These are phyloP conservation scores for Sclerotinia subarctica DNA, from an alignment of 2,329 filamentous ascomycete species.

Conservation along the genomic window DNA sequence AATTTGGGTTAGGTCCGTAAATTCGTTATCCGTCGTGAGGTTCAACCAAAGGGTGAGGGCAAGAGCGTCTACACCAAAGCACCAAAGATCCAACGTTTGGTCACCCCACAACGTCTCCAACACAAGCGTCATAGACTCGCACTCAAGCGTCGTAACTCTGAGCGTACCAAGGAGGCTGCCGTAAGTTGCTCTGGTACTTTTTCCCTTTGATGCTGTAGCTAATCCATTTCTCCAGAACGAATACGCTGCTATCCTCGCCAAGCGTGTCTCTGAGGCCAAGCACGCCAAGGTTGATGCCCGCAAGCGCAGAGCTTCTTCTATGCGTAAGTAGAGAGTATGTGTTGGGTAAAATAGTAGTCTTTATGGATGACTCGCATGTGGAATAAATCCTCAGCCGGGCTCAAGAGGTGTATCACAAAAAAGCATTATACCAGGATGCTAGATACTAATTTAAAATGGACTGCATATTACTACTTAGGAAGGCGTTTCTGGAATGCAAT, in stretches of 20 bases:
- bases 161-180: conserved; percentile 98
- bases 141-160: conserved; percentile 95
- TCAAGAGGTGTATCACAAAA: conserved; percentile 16
- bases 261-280: conserved; percentile 97
- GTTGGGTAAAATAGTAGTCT: conserved; percentile 15
- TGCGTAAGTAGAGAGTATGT: conserved; percentile 67
- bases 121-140: conserved; percentile 98
- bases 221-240: conserved; percentile 64
- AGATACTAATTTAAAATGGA: conserved; percentile 18
- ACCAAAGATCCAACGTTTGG: conserved; percentile 98
- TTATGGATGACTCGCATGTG: conserved; percentile 16
- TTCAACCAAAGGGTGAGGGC: conserved; percentile 95
- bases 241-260: conserved; percentile 93
- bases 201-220: neutral
- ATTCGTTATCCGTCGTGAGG: conserved; percentile 99
- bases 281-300: conserved; percentile 86
- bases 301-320: conserved; percentile 95
- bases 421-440: conserved; percentile 22
- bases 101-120: conserved; percentile 99
- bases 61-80: conserved; percentile 99
- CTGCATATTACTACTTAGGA: conserved; percentile 21
- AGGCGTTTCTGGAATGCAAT: conserved; percentile 20
- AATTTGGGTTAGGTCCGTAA: conserved; percentile 74
- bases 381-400: conserved; percentile 17
- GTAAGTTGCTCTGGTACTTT: conserved; percentile 55